Evolutionary conservation across 208 protist genomes (phyloP).

Genomic region (Trypanosoma avium): DNA sequence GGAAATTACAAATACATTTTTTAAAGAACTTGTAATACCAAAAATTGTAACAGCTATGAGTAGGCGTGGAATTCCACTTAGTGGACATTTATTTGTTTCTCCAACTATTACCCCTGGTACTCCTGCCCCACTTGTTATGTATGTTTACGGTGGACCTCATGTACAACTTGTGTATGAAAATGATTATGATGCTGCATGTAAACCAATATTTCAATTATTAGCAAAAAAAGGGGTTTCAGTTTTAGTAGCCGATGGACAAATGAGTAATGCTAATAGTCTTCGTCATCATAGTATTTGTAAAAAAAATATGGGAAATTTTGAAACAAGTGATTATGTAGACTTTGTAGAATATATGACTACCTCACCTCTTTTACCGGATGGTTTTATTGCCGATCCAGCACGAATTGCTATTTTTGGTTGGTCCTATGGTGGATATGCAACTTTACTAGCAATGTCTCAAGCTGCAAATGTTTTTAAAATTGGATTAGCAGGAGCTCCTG

Average conservation of each 20-base stretch:
- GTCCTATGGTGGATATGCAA: slow-evolving; percentile 90
- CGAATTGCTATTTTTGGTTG: slow-evolving; percentile 87
- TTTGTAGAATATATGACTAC: slow-evolving; percentile 50
- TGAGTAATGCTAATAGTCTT: slow-evolving; percentile 84
- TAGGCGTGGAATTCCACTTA: slow-evolving; percentile 68
- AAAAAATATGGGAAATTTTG: slow-evolving; percentile 81
- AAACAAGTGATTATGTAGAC: slow-evolving; percentile 84
- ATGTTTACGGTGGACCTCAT: slow-evolving; percentile 87
- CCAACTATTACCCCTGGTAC: slow-evolving; percentile 20
- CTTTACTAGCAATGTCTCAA: slow-evolving; percentile 84
- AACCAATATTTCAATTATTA: slow-evolving; percentile 60
- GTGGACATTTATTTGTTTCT: slow-evolving; percentile 63
- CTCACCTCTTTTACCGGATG: slow-evolving; percentile 21
- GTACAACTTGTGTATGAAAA: slow-evolving; percentile 80
- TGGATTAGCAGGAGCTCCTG: slow-evolving; percentile 81
- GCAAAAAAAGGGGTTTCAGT: slow-evolving; percentile 75
- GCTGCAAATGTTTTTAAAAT: slow-evolving; percentile 78
- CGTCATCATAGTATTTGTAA: slow-evolving; percentile 79
- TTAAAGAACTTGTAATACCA: slow-evolving; percentile 38
- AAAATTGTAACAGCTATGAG: slow-evolving; percentile 57
- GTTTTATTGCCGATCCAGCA: slow-evolving; percentile 55
- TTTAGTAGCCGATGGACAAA: slow-evolving; percentile 81
- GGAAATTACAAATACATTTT: neutral
- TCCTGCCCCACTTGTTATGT: slow-evolving; percentile 59
- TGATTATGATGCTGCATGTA: slow-evolving; percentile 50